Base-by-base conservation (phyloP, 2,329 filamentous ascomycete genomes). In the Cordyceps farinosa region DNA sequence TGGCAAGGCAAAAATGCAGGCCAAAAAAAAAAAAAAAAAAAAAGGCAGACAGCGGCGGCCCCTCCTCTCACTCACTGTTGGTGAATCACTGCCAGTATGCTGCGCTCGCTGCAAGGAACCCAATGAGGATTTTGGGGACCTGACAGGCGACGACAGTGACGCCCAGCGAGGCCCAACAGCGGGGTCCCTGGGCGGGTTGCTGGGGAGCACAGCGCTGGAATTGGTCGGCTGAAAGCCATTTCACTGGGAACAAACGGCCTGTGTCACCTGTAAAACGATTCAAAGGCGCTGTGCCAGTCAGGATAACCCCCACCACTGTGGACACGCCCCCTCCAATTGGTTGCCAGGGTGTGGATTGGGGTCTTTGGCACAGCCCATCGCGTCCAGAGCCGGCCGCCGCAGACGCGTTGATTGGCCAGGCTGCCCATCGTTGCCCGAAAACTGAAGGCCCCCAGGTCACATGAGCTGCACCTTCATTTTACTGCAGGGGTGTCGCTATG, bases 311-410 rank as follows among this genome's bases (percentile, higher is more conserved):
- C 32, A 34, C 44, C 15, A 22, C 58, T 53, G 34, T 17, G 15
- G 17, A 15, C 60, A 62, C 60, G 50, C 60, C 60, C 59, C 60
- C 50, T 36, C 42, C 34, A 38, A 32, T 29, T 47, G 51, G 60
- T 56, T 54, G 60, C 51, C 51, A 32, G 32, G 60, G 60, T 44
- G 51, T 47, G 53, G 30, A 27, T 44, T 27, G n/a, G 36, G 30
- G 13, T 32, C 29, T 54, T 9, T 17, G 30, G 44, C 47, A 32
- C 22, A 30, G 27, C 22, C 22, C 47, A 32, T 50, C 47, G 47
- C 47, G 47, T 50, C 29, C 47, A 45, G 7, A 57, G 22, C 30
- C 22, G 11, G 27, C 54, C 38, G 17, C 52, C 47, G 13, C 9
- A 36, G 27, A 47, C 30, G 51, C 51, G 30, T 34, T 40, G 48